Conservation (phyloP, 495 filamentous ascomycete species). For the Aspergillus panamensis region DNA sequence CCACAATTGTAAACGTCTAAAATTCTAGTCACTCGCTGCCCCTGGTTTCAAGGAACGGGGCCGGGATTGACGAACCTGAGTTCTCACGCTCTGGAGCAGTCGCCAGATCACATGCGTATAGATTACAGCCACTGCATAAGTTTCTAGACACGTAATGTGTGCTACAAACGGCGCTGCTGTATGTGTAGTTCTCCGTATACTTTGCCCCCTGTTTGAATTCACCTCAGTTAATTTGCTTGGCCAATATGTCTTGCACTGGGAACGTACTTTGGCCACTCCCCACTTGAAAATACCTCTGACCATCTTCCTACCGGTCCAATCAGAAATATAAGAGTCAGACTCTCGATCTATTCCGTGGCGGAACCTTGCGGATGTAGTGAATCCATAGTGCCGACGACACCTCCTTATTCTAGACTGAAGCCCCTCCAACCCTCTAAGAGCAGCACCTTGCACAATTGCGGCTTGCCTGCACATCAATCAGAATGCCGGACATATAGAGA, state of each 20-base stretch:
- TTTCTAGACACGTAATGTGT: neutral
- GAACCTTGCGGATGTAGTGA: neutral
- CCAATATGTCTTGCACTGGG: neutral
- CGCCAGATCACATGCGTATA: neutral
- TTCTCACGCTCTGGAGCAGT: neutral
- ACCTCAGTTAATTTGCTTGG: neutral
- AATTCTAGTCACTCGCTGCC: neutral
- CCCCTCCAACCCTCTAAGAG: conserved; percentile 9
- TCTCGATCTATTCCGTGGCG: neutral
- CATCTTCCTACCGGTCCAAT: neutral
- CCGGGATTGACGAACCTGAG: neutral
- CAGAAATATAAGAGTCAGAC: neutral
- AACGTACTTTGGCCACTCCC: conserved; percentile 7
- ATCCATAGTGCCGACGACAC: conserved; percentile 11
- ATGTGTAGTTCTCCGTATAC: neutral
- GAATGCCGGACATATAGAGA: no score
- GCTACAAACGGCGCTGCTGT: neutral
- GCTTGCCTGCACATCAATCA: neutral
- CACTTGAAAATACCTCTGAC: conserved; percentile 3
- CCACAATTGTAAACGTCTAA: conserved; percentile 1
- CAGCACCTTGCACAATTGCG: conserved; percentile 11
- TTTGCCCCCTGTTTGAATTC: neutral
- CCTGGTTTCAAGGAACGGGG: neutral
- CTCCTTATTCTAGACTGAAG: neutral
- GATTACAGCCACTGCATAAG: no score